phyloP scores from a whole-genome alignment of 2,329 filamentous ascomycete genomes.

The Aspergillus alliaceus region DNA sequence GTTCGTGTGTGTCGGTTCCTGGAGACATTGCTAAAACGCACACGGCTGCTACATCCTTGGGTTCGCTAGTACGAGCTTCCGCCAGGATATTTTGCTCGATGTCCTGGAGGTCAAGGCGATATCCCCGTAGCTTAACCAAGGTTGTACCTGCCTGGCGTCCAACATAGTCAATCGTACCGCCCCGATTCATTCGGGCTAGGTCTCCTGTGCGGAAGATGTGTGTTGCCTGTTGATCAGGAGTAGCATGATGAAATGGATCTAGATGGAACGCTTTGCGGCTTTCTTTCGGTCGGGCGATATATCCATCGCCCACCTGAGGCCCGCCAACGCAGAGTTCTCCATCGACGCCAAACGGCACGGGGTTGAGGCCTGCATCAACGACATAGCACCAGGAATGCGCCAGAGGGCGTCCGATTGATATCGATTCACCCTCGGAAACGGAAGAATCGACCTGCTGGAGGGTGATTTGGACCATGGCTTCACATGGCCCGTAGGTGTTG shows the following conservation, averaged over 20 bases:
- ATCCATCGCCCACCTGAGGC: background rate
- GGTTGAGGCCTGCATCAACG: background rate
- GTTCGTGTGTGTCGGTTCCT: too few relatives aligned
- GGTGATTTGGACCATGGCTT: background rate
- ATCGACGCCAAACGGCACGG: background rate
- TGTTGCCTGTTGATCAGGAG: background rate
- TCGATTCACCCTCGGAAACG: background rate
- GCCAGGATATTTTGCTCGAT: too few relatives aligned
- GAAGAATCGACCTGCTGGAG: background rate
- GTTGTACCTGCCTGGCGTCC: constrained; percentile 1
- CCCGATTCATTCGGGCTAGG: background rate
- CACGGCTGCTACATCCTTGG: too few relatives aligned
- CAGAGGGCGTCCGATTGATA: constrained; percentile 1
- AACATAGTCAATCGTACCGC: background rate
- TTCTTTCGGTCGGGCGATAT: background rate
- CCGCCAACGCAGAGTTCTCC: constrained; percentile 4
- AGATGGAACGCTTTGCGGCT: background rate
- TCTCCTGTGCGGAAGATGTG: constrained; percentile 3
- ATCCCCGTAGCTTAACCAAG: constrained; percentile 6
- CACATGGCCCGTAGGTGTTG: constrained; percentile 1
- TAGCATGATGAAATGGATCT: background rate
- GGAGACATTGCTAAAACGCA: too few relatives aligned
- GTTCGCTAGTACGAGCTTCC: too few relatives aligned
- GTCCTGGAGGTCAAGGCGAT: constrained; percentile 4
- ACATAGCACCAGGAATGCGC: background rate